phyloP scores from a whole-genome alignment of 2,329 filamentous ascomycete species.

The Blumeriella jaapii region DNA sequence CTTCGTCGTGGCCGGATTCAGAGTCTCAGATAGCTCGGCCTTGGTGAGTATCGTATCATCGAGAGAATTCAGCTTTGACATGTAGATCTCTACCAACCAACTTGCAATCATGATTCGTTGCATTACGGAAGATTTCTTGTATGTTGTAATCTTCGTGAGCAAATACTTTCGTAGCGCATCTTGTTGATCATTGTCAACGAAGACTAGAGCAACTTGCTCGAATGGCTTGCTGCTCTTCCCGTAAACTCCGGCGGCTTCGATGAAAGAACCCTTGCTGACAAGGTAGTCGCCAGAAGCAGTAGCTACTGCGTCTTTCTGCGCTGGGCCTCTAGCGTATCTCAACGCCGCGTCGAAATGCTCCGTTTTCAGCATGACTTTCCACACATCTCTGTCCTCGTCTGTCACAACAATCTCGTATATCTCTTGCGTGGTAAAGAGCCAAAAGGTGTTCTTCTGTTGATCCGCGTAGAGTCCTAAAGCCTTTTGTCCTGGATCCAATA shows the following conservation, averaged over 20 bases:
- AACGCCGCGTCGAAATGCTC: slow-evolving; percentile 84
- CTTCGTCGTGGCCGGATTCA: slow-evolving; percentile 58
- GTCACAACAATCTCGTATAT: slow-evolving; percentile 89
- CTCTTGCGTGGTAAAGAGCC: slow-evolving; percentile 83
- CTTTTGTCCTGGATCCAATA: slow-evolving; percentile 68
- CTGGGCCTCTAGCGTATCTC: slow-evolving; percentile 66
- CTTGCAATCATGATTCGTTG: slow-evolving; percentile 90
- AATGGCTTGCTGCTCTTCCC: slow-evolving; percentile 95
- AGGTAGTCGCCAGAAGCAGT: slow-evolving; percentile 86
- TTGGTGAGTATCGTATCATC: slow-evolving; percentile 90
- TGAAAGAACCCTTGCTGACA: slow-evolving; percentile 66
- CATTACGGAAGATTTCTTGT: slow-evolving; percentile 79
- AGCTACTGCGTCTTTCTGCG: slow-evolving; percentile 83
- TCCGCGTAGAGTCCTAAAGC: slow-evolving; percentile 81
- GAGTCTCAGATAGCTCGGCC: slow-evolving; percentile 64
- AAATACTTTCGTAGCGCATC: slow-evolving; percentile 88
- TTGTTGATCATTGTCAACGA: slow-evolving; percentile 82
- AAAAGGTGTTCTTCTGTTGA: slow-evolving; percentile 90
- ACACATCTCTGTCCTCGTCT: slow-evolving; percentile 85
- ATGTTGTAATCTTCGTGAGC: slow-evolving; percentile 66
- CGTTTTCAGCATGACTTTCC: slow-evolving; percentile 81
- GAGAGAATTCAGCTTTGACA: slow-evolving; percentile 89
- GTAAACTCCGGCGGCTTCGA: slow-evolving; percentile 81
- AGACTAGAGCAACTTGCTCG: slow-evolving; percentile 82
- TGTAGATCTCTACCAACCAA: slow-evolving; percentile 93